phyloP scores from a whole-genome alignment of 371 early-diverging fungal genomes.

The Rhizopus stolonifer region DNA sequence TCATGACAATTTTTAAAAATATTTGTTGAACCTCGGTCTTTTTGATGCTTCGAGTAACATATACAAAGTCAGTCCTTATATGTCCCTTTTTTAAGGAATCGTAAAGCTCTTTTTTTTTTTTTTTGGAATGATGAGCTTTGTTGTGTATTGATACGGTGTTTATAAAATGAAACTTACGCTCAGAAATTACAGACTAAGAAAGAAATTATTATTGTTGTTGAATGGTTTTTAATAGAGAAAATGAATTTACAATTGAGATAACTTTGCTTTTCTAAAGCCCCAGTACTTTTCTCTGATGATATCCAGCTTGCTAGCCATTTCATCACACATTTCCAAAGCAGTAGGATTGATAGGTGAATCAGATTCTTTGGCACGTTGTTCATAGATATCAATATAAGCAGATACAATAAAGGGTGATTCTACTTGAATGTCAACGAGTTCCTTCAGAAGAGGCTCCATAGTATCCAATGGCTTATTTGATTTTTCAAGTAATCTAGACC shows the following conservation, averaged over 20 bases:
- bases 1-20: too few relatives aligned
- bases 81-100: too few relatives aligned
- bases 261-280: constrained; percentile 60
- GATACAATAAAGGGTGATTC: constrained; percentile 65
- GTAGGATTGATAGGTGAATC: constrained; percentile 30
- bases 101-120: too few relatives aligned
- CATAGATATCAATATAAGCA: constrained; percentile 68
- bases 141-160: too few relatives aligned
- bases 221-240: too few relatives aligned
- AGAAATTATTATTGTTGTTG: too few relatives aligned
- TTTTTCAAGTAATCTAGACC: constrained; percentile 54
- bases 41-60: too few relatives aligned
- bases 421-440: constrained; percentile 31
- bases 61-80: too few relatives aligned
- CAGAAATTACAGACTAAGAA: too few relatives aligned
- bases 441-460: constrained; percentile 49
- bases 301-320: constrained; percentile 64
- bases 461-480: constrained; percentile 33
- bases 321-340: constrained; percentile 55
- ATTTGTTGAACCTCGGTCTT: too few relatives aligned
- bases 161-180: too few relatives aligned
- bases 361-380: constrained; percentile 47
- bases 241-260: constrained; percentile 12
- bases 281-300: constrained; percentile 74
- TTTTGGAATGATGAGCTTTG: too few relatives aligned